A percentile compares a stretch with the other conserved stretches of the same genome.
These are phyloP conservation scores for Rhodomyrtus psidioides DNA, from an alignment of 441 rosid species.

Conservation along the genomic window DNA sequence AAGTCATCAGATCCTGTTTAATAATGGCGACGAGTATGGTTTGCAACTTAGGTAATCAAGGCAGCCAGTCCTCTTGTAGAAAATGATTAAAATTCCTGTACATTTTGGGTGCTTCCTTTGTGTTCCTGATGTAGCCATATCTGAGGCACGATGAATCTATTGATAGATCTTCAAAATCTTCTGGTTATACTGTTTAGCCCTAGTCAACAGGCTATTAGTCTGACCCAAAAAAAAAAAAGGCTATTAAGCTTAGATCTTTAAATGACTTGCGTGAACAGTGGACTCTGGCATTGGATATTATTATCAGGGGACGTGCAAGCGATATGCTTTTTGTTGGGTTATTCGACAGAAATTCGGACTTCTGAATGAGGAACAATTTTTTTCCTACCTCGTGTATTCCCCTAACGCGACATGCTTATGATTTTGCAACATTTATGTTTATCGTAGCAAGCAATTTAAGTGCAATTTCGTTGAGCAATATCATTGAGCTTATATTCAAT, in stretches of 20 bases:
- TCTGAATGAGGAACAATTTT: not conserved
- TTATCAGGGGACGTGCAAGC: not conserved
- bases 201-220: not conserved
- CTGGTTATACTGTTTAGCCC: not conserved
- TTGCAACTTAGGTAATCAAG: not conserved
- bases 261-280: not conserved
- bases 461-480: no score
- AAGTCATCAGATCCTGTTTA: constrained; percentile 30
- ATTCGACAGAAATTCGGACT: not conserved
- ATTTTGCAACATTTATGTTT: no score
- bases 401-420: not conserved
- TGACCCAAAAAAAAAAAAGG: no score
- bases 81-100: not conserved
- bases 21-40: not conserved
- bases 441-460: no score
- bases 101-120: not conserved
- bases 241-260: not conserved
- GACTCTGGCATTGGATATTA: not conserved
- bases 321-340: not conserved
- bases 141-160: not conserved
- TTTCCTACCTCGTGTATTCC: not conserved
- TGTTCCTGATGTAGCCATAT: not conserved
- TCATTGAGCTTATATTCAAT: no score
- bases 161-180: not conserved
- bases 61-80: not conserved